Evolutionary conservation across 1,284 basidiomycete species (phyloP), one percentile per base, ranked within the genome.

Genomic region (Cryptococcus sp.): DNA sequence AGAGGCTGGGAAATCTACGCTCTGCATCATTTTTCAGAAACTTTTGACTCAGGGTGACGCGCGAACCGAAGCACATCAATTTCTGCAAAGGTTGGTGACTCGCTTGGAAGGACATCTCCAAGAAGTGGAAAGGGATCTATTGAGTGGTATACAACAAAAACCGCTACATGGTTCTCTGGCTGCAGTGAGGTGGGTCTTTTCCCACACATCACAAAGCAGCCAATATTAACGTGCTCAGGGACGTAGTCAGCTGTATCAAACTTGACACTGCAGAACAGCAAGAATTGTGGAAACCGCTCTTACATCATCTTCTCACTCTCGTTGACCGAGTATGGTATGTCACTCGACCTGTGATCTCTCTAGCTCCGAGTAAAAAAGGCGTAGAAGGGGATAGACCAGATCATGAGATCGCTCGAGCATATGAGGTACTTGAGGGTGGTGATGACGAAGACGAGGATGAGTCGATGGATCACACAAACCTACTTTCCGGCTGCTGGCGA

Each of bases 361-460:
- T 73, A 0, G 61, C 67, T 0, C 49, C 68, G 3, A 59, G 52
- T 11, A 51, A 55, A 11, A 36, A 52, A 10, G 55, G 56, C 5
- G 57, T 50, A 36, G 56, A 52, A 10, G 55, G 54, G 6, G 56
- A 57, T 7, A 60, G 64, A 5, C 65, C 70, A 0, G 71, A 71
- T 11, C 74, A 78, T 54, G 76, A 78, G 59, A 76, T 75, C 36
- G 74, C 76, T 3, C 53, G 72, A 36, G 75, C 71, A 1, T 71
- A 70, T 52, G 70, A 74, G 32, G 62, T 73, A 0, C 57, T 76
- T 4, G 69, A 63, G 1, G 63, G 57, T 4, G 66, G 58, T 8
- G 67, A 59, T 3, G 70, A 67, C 0, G 66, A 62, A 0, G 63
- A 57, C 4, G 65, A 57, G 3, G 68, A 66, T 4, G 66, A 62